Conservation (phyloP, 768 basidiomycete species). For the Botryobasidium botryosum region DNA sequence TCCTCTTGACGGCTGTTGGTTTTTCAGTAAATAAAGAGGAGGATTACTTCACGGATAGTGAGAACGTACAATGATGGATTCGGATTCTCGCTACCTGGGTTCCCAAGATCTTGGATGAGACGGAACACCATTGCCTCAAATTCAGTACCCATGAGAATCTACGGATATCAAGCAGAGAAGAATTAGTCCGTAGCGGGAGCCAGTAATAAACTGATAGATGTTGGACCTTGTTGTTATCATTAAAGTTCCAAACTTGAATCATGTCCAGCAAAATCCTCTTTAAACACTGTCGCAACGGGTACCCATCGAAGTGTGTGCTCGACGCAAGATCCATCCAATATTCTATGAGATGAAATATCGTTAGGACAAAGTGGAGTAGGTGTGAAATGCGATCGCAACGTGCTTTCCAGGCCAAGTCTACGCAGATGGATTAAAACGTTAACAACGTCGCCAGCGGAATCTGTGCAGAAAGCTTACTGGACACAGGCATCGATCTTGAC, state of each 20-base stretch:
- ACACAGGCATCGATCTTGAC: neutral
- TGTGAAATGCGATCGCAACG: neutral
- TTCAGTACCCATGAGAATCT: neutral
- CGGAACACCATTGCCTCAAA: neutral
- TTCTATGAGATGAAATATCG: neutral
- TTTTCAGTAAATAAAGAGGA: no score
- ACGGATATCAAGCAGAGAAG: neutral
- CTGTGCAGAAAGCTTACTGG: neutral
- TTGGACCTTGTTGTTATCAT: neutral
- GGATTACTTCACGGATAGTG: neutral
- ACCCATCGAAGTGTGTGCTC: neutral
- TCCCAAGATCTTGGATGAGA: neutral
- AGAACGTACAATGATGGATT: neutral
- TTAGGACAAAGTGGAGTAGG: neutral
- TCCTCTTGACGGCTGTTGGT: no score
- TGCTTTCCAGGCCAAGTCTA: neutral
- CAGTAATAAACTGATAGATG: neutral
- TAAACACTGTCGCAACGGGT: neutral
- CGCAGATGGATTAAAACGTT: neutral
- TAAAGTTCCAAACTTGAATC: neutral
- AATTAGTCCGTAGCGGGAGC: neutral
- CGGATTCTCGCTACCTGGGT: neutral
- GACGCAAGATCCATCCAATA: constrained; percentile 1
- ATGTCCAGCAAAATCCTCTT: neutral
- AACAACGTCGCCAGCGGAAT: neutral